Conservation (phyloP, 2,329 filamentous ascomycete species). For the Claviceps pazoutovae region DNA sequence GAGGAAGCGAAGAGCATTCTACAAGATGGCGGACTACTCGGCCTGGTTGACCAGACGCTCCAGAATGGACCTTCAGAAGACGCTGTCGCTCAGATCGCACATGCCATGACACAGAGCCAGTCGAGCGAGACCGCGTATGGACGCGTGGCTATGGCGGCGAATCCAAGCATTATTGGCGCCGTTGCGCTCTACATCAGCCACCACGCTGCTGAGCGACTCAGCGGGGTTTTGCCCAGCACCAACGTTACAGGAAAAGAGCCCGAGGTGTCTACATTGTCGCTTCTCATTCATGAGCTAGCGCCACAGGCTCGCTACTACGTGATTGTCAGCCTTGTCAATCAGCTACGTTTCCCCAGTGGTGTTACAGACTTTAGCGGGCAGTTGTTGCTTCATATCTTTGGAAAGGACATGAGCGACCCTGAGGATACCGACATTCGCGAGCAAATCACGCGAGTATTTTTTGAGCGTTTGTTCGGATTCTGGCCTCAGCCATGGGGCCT, state of each 20-base stretch:
- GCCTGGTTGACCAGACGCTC: constrained; percentile 44
- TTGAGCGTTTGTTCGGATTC: constrained; percentile 77
- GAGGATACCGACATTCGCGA: constrained; percentile 76
- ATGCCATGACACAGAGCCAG: constrained; percentile 51
- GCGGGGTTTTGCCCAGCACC: constrained; percentile 43
- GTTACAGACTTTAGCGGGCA: constrained; percentile 91
- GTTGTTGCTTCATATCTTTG: constrained; percentile 72
- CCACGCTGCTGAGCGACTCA: constrained; percentile 48
- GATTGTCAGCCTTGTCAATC: constrained; percentile 73
- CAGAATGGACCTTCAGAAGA: constrained; percentile 54
- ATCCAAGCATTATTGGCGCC: constrained; percentile 61
- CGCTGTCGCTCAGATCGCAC: constrained; percentile 60
- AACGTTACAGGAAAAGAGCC: constrained; percentile 26
- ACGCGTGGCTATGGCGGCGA: constrained; percentile 51
- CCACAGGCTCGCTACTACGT: constrained; percentile 76
- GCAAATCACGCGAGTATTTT: constrained; percentile 75
- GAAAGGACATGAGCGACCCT: constrained; percentile 54
- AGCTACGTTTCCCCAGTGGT: constrained; percentile 78
- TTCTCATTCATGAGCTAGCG: constrained; percentile 59
- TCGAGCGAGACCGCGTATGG: constrained; percentile 50
- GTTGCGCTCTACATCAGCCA: constrained; percentile 73
- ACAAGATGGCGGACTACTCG: constrained; percentile 39
- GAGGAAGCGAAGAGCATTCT: constrained; percentile 47
- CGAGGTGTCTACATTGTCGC: constrained; percentile 60
- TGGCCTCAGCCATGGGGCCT: constrained; percentile 95